Percentiles rank a stretch among this genome's conserved stretches.
Conservation (phyloP, 108 stramenopile species). For the Pseudonitzschia multistriata region DNA sequence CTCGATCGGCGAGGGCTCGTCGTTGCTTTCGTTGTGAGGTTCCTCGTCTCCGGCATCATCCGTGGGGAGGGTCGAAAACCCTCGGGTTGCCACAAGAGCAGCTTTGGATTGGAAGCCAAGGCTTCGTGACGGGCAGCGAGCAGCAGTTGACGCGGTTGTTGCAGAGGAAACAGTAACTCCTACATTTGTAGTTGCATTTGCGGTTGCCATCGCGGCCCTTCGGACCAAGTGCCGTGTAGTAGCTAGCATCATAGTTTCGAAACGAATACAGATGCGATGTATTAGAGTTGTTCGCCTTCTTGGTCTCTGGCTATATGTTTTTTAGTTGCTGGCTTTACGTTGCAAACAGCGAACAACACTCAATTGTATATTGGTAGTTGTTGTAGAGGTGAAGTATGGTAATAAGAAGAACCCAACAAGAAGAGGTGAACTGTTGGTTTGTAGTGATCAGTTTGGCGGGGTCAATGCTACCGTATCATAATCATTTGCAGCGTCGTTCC, state of each 20-base stretch:
- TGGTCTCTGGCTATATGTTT: too few species aligned
- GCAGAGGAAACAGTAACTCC: neutral
- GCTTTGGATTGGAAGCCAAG: neutral
- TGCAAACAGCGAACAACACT: too few species aligned
- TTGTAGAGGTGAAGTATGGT: too few species aligned
- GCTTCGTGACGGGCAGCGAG: neutral
- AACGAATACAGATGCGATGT: neutral
- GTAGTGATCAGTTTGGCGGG: too few species aligned
- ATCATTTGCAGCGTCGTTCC: neutral
- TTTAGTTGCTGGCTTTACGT: too few species aligned
- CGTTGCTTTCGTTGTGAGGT: neutral
- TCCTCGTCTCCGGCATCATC: conserved; percentile 3
- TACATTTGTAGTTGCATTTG: neutral
- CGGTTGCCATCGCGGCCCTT: neutral
- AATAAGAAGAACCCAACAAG: too few species aligned
- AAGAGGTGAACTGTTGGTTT: too few species aligned
- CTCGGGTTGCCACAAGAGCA: neutral
- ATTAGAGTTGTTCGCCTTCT: neutral
- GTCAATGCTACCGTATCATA: neutral
- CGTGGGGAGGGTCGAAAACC: conserved; percentile 8
- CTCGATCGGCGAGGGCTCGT: neutral
- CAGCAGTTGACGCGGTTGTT: neutral
- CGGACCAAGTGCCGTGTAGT: conserved; percentile 10
- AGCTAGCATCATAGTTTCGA: neutral
- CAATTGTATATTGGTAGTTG: too few species aligned